These are phyloP conservation scores for Pseudoneurospora amorphoporcata DNA, from an alignment of 495 filamentous ascomycete genomes.

Conservation along the genomic window DNA sequence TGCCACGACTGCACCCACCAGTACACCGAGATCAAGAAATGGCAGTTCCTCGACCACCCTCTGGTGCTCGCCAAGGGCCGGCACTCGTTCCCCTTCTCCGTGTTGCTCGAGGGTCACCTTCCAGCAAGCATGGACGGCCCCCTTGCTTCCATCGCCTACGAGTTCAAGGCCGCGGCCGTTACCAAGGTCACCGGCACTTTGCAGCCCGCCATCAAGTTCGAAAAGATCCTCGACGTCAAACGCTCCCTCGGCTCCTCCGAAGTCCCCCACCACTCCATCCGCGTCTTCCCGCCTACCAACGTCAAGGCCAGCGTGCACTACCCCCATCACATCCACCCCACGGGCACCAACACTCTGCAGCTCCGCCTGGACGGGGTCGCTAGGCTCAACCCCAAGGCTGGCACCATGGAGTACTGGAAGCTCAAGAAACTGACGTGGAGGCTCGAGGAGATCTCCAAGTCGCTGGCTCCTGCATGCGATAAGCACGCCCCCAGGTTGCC, in stretches of 20 bases:
- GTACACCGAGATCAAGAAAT: slow-evolving; percentile 60
- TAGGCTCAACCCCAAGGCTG: slow-evolving; percentile 44
- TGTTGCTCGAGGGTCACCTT: slow-evolving; percentile 75
- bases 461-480: slow-evolving; percentile 69
- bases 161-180: slow-evolving; percentile 63
- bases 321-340: slow-evolving; percentile 75
- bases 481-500: slow-evolving; percentile 60
- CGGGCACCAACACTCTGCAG: slow-evolving; percentile 68
- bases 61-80: slow-evolving; percentile 49
- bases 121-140: slow-evolving; percentile 69
- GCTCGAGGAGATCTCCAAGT: slow-evolving; percentile 75
- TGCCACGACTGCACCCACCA: slow-evolving; percentile 66
- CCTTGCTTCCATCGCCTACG: slow-evolving; percentile 68
- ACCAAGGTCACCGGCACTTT: slow-evolving; percentile 37
- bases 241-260: slow-evolving; percentile 55
- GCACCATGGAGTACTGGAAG: slow-evolving; percentile 61
- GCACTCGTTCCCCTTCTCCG: slow-evolving; percentile 86
- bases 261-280: slow-evolving; percentile 66
- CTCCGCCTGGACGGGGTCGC: slow-evolving; percentile 74
- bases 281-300: slow-evolving; percentile 93
- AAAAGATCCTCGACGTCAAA: slow-evolving; percentile 55
- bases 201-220: slow-evolving; percentile 41
- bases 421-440: slow-evolving; percentile 86
- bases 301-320: slow-evolving; percentile 74
- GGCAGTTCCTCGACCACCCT: slow-evolving; percentile 65